A percentile compares a stretch with the other conserved stretches of the same genome.
phyloP scores from a whole-genome alignment of 495 filamentous ascomycete genomes.

The Penicillium samsonianum region DNA sequence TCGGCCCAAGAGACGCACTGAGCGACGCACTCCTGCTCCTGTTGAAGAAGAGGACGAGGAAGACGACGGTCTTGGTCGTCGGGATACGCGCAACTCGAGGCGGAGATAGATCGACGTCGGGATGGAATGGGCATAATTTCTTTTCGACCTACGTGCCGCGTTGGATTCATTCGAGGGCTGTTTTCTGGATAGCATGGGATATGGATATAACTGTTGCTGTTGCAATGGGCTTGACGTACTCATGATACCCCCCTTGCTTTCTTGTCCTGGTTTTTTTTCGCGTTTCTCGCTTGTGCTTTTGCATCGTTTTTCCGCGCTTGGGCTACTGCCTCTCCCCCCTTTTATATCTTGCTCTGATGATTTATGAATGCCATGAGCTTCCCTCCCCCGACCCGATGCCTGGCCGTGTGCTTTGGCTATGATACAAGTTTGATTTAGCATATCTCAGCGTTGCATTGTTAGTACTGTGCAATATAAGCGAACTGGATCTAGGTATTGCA shows the following conservation, averaged over 20 bases:
- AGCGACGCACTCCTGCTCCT: constrained; percentile 77
- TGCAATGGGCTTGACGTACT: constrained; percentile 25
- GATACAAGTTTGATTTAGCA: constrained; percentile 13
- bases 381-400: not conserved
- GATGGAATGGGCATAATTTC: not conserved
- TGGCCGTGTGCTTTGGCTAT: constrained; percentile 1
- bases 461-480: not conserved
- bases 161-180: not conserved
- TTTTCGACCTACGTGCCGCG: not conserved
- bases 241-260: constrained; percentile 27
- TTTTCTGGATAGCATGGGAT: constrained; percentile 18
- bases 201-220: constrained; percentile 27
- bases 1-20: constrained; percentile 66
- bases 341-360: constrained; percentile 19
- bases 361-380: constrained; percentile 29
- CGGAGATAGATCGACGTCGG: constrained; percentile 22
- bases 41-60: constrained; percentile 84
- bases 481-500: not conserved
- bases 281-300: not conserved
- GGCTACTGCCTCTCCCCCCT: not conserved
- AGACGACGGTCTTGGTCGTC: constrained; percentile 33
- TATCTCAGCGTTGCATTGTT: not conserved
- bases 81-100: constrained; percentile 31
- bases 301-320: constrained; percentile 5
- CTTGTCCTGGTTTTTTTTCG: constrained; percentile 1